These are phyloP conservation scores for Prunus mongolica DNA, from an alignment of 306 rosid species.

Conservation along the genomic window DNA sequence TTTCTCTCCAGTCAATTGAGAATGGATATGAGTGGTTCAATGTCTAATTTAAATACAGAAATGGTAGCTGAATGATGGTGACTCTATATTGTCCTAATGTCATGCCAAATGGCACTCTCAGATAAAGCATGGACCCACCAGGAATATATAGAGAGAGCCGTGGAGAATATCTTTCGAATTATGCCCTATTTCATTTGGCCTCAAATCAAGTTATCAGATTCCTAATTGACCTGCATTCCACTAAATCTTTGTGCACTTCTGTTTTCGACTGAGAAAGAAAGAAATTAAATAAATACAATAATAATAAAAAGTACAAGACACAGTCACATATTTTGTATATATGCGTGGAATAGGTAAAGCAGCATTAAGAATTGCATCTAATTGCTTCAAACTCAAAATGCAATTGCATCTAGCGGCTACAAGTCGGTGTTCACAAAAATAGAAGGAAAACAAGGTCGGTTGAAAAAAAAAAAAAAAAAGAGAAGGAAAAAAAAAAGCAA, in stretches of 20 bases:
- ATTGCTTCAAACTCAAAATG: no score
- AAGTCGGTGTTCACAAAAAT: no score
- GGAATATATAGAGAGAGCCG: background rate
- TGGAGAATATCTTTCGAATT: background rate
- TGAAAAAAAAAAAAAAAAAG: no score
- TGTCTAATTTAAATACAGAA: background rate
- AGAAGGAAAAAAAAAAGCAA: no score
- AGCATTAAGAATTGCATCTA: no score
- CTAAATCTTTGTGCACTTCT: constrained; percentile 3
- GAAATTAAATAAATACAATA: background rate
- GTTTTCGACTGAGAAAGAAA: background rate
- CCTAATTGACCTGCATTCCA: background rate
- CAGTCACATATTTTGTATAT: background rate
- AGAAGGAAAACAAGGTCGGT: no score
- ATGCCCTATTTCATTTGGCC: background rate
- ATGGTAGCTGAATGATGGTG: constrained; percentile 9
- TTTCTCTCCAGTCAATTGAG: background rate
- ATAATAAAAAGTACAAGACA: background rate
- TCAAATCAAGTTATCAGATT: background rate
- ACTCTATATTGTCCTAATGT: background rate
- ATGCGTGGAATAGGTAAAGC: no score
- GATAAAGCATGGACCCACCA: background rate
- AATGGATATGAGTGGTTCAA: background rate
- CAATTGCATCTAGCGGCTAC: no score
- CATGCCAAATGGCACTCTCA: constrained; percentile 12